Evolutionary conservation across 768 basidiomycete species (phyloP), one percentile per base, ranked within the genome.

Genomic region (Mycena belliarum): DNA sequence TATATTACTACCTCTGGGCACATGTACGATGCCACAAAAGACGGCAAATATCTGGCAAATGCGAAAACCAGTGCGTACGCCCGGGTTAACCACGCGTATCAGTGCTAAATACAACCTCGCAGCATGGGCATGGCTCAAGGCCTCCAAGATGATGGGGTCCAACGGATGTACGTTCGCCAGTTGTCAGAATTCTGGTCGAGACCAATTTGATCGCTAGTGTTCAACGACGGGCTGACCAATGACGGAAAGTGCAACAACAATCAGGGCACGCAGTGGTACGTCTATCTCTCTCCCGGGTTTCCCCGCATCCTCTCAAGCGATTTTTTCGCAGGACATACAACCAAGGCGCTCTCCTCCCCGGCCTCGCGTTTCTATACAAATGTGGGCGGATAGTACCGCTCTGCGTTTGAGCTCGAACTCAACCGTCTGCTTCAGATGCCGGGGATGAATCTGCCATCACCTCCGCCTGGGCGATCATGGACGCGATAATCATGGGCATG

Each of bases 121-220:
- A 64, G 63, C 60, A n/a, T 64, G 63, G 63, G 24, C 49, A 7
- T 64, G 63, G 63, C 46, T 64, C 38, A 61, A 58, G 23, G 38
- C 32, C 42, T 49, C 63, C 8, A 44, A 38, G 7, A 64, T 64
- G 63, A 49, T 44, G 37, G 60, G 63, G 29, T 44, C 49, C 35
- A 64, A 64, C 40, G 63, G 60, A 29, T 52, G 63, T 62, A 24
- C 14, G 63, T 64, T 2, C 23, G 33, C n/a, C 29, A 24, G 2
- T 1, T 41, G 21, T 10, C 14, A 33, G 41, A 40, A 33, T 16
- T 33, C 47, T 10, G 18, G 12, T 21, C 23, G 32, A 18, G 1
- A 9, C 21, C 10, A 23, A 42, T 43, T 24, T 42, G 18, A 10
- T 10, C 33, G 15, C 12, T 43, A 64, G 63, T 64, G 32, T 64